These are phyloP conservation scores for Vigna radiata DNA, from an alignment of 306 rosid genomes.

Conservation along the genomic window DNA sequence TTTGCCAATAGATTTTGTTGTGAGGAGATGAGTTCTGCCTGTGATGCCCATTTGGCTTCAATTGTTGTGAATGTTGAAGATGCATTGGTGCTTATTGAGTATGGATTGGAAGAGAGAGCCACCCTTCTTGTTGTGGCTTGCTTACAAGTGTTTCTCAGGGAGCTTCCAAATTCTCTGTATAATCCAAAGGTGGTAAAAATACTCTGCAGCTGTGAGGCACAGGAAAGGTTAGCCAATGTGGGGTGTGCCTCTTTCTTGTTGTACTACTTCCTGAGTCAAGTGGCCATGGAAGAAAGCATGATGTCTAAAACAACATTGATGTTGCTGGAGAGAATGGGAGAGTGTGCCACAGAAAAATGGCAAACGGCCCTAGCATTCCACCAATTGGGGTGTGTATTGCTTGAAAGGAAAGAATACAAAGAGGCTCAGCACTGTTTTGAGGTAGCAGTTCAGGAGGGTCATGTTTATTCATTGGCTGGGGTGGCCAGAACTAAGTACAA, in stretches of 20 bases:
- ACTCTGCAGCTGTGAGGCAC: constrained; percentile 58
- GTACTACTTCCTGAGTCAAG: constrained; percentile 79
- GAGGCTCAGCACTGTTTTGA: constrained; percentile 64
- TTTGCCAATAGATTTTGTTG: constrained; percentile 85
- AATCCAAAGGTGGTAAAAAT: constrained; percentile 55
- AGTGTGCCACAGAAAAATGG: constrained; percentile 70
- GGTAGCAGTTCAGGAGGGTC: constrained; percentile 70
- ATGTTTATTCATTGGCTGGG: constrained; percentile 78
- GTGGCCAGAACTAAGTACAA: constrained; percentile 75
- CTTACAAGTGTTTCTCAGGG: constrained; percentile 77
- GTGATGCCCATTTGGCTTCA: constrained; percentile 75
- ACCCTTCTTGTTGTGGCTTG: constrained; percentile 72
- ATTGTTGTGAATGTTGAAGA: constrained; percentile 59
- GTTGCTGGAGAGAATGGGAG: constrained; percentile 71
- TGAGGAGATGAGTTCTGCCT: constrained; percentile 71
- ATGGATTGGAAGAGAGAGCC: constrained; percentile 78
- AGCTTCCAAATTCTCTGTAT: constrained; percentile 62
- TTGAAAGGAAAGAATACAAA: constrained; percentile 69
- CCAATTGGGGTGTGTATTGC: constrained; percentile 73
- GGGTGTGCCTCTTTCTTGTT: constrained; percentile 70
- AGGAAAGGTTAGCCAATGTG: constrained; percentile 59
- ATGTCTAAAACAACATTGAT: constrained; percentile 63
- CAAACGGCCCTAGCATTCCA: constrained; percentile 71
- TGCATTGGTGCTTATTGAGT: constrained; percentile 73
- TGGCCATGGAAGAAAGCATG: constrained; percentile 79